Base-by-base conservation (phyloP, 306 rosid genomes). In the Abrus precatorius region DNA sequence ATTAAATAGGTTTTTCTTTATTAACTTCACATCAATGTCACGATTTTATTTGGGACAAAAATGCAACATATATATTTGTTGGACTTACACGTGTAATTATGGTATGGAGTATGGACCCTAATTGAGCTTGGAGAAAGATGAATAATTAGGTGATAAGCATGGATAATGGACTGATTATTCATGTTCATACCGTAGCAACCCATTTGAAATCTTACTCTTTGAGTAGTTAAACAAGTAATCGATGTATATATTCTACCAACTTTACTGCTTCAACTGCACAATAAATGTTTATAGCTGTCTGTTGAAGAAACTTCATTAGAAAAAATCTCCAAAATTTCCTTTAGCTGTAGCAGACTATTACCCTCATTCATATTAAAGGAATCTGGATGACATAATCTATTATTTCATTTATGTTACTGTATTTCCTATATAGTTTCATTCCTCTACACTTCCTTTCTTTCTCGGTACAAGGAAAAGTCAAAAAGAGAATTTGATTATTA, bases 281-380 rank as follows among this genome's bases (percentile, higher is more conserved):
- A 77, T 77, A 62, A 83, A 56, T 73, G 45, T 57, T 10, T 68
- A 36, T 45, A 55, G 70, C 69, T 34, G 78, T n/a, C 74, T 50
- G 6, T 72, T 72, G 60, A 64, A 40, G 72, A 45, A 71, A 45
- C 64, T 77, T 78, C 56, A 69, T 4, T 20, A 34, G 27, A 13
- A 69, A 12, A 29, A 60, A 59, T 30, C 67, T 32, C 7, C 9
- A 5, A 70, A 12, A 1, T 48, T 34, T 38, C 27, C 69, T 30
- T 69, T 12, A 33, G 70, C 43, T 49, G 53, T 55, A 55, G 60
- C 56, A 38, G 20, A 74, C 34, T 13, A 59, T 50, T 85, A 60
- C 74, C 86, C 86, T 81, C 32, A 7, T 48, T 7, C 63, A 59
- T 59, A 54, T 40, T 50, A 27, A 81, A 82, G 83, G 74, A 36